phyloP scores from a whole-genome alignment of 192 early-diverging fungal species.

The Coemansia sp. region DNA sequence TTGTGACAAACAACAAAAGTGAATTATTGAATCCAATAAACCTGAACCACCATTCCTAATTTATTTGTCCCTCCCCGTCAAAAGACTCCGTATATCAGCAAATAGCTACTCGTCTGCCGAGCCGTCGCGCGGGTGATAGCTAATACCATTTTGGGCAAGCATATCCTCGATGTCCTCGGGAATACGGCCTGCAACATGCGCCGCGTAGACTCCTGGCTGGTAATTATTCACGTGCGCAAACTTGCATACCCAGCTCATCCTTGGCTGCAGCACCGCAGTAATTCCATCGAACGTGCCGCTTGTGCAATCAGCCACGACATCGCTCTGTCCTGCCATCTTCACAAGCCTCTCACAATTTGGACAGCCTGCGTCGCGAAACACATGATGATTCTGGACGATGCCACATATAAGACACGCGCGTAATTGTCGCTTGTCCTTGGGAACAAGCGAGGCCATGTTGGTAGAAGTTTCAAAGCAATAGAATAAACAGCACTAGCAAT shows the following conservation, averaged over 20 bases:
- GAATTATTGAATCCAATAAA: constrained; percentile 5
- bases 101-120: constrained; percentile 44
- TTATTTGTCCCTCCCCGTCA: not conserved
- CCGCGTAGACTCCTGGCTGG: constrained; percentile 72
- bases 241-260: constrained; percentile 73
- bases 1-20: not conserved
- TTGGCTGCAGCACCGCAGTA: constrained; percentile 72
- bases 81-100: not conserved
- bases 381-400: constrained; percentile 72
- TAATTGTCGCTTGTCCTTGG: constrained; percentile 68
- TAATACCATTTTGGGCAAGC: constrained; percentile 65
- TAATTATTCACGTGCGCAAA: constrained; percentile 58
- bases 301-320: constrained; percentile 73
- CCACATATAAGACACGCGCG: constrained; percentile 80
- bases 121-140: constrained; percentile 69
- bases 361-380: constrained; percentile 70
- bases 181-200: constrained; percentile 68
- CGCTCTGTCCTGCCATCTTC: constrained; percentile 62
- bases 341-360: constrained; percentile 82
- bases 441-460: constrained; percentile 51
- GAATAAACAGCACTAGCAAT: constrained; percentile 6
- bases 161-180: constrained; percentile 75
- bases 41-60: not conserved
- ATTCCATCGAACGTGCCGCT: constrained; percentile 73
- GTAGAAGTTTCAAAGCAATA: not conserved